Base-by-base conservation (phyloP, 1,139 yeast genomes). In the Casaregolazyma lundiana region DNA sequence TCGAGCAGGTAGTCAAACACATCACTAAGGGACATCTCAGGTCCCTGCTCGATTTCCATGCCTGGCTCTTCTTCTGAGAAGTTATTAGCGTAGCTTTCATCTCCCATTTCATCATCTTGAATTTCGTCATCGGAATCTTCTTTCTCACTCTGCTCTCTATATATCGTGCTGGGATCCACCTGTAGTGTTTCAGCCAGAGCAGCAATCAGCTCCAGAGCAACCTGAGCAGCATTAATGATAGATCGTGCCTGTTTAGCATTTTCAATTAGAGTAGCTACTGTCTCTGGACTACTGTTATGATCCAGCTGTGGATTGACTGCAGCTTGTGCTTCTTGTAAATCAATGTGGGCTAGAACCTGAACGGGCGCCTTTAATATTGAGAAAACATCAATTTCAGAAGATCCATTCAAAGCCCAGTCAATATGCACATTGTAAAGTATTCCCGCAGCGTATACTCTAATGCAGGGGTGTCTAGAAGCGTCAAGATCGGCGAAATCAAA, bases 191-290 rank as follows among this genome's bases (percentile, higher is more conserved):
- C 97, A 56, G 86, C 76, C 6, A 82, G 69, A 1, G 92, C 82
- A 1, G 96, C 80, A 29, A 86, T 70, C 32, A 90, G 65, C 60
- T 90, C 97, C 35, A 89, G 67, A 0, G 84, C 72, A 1, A 82
- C 73, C 57, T 87, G 95, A 26, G 85, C 69, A 3, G 84, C 74
- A 43, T 61, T 81, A 41, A 84, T 65, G 43, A 77, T 73, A 37
- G 76, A 67, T 54, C 79, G 75, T 6, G 86, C 80, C 15, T 62
- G 64, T 7, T 68, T 63, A 45, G 70, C 65, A 24, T 67, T 69
- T 35, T 72, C 76, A 6, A 69, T 66, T 20, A 68, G 65, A 38
- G 70, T 69, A 38, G 68, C 68, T 26, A 69, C 61, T 36, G 66
- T 66, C n/a, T 59, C 58, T 1, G 68, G 63, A 17, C 69, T 69